Evolutionary conservation across 1,284 basidiomycete genomes (phyloP).

Genomic region (Heterobasidion occidentale): DNA sequence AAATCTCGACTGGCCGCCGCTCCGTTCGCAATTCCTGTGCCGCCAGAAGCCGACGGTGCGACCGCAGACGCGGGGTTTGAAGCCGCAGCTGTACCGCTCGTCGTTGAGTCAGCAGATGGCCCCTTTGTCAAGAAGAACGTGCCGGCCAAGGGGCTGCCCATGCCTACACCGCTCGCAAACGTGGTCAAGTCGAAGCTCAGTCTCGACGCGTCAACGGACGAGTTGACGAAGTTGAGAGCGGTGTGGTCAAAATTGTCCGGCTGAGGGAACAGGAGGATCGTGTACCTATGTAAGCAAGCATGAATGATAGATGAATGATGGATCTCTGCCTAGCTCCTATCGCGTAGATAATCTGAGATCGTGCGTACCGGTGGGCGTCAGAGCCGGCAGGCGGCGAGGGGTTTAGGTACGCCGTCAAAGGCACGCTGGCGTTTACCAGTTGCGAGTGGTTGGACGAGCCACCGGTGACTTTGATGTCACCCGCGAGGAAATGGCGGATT

Average conservation of each 20-base stretch:
- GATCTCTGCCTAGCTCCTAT: too few relatives aligned
- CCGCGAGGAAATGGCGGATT: slow-evolving; percentile 37
- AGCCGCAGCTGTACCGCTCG: neutral
- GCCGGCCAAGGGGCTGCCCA: slow-evolving; percentile 22
- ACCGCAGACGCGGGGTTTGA: neutral
- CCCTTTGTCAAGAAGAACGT: slow-evolving; percentile 21
- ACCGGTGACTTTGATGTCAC: slow-evolving; percentile 27
- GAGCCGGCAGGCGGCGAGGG: slow-evolving; percentile 38
- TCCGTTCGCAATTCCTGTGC: neutral
- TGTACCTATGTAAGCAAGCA: slow-evolving; percentile 15
- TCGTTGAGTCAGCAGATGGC: neutral
- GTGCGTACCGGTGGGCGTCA: slow-evolving; percentile 37
- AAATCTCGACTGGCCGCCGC: neutral
- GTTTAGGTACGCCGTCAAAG: slow-evolving; percentile 30
- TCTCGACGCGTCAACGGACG: slow-evolving; percentile 17
- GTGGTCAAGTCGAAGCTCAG: slow-evolving; percentile 22
- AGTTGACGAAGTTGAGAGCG: slow-evolving; percentile 13
- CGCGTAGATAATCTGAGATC: neutral
- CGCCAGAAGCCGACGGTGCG: neutral
- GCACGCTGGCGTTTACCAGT: slow-evolving; percentile 30
- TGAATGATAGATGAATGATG: neutral
- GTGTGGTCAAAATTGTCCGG: slow-evolving; percentile 16
- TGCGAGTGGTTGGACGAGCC: slow-evolving; percentile 11
- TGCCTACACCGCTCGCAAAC: slow-evolving; percentile 17
- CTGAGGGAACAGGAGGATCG: slow-evolving; percentile 21